Evolutionary conservation across 305 asterid genomes (phyloP).

Genomic region (Ajuga reptans): DNA sequence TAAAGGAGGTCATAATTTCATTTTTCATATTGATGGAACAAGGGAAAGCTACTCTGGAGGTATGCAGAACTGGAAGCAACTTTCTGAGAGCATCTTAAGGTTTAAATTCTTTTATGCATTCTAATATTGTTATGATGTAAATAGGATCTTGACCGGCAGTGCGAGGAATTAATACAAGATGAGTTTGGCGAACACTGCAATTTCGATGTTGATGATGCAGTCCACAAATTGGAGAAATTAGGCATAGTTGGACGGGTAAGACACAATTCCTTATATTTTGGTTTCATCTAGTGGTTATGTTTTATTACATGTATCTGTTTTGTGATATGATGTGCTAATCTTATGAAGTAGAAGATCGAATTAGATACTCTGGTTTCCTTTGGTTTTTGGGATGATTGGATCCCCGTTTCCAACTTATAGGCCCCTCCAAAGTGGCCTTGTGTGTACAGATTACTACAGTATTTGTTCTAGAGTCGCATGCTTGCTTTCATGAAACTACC

Average conservation of each 20-base stretch:
- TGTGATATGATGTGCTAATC: not conserved
- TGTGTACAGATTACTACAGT: not conserved
- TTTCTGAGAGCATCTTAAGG: not conserved
- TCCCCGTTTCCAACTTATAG: not conserved
- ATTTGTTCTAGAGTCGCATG: not conserved
- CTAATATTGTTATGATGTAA: constrained; percentile 23
- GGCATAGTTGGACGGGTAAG: constrained; percentile 89
- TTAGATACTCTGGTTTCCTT: not conserved
- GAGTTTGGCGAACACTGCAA: constrained; percentile 85
- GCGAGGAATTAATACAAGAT: constrained; percentile 80
- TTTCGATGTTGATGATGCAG: constrained; percentile 94
- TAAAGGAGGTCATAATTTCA: constrained; percentile 91
- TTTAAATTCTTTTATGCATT: constrained; percentile 17
- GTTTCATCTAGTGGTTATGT: not conserved
- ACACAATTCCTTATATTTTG: constrained; percentile 15
- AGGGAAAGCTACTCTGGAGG: constrained; percentile 95
- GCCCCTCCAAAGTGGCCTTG: not conserved
- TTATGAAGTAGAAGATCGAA: too few species aligned
- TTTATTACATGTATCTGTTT: not conserved
- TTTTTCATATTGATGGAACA: constrained; percentile 95
- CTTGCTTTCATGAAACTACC: not conserved
- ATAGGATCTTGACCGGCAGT: constrained; percentile 85
- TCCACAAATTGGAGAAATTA: constrained; percentile 78
- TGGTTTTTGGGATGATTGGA: not conserved
- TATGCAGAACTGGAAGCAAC: constrained; percentile 24